A percentile compares a stretch with the other conserved stretches of the same genome.
phyloP scores from a whole-genome alignment of 805 yeast genomes.

The Candida manassasensis region DNA sequence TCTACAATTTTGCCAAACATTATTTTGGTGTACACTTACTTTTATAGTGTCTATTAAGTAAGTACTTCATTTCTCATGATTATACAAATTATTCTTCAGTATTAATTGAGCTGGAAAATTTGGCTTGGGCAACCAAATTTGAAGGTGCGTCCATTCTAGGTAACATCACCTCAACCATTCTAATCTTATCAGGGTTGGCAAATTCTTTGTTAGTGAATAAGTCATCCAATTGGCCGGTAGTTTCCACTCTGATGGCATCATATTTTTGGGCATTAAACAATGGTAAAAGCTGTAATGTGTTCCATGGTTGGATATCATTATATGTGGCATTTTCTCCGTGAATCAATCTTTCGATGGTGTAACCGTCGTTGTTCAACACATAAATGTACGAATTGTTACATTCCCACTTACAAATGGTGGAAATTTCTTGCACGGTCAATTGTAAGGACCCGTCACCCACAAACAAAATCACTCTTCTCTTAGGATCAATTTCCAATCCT shows the following conservation, averaged over 20 bases:
- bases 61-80: no score
- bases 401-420: slow-evolving; percentile 65
- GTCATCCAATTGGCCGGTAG: slow-evolving; percentile 54
- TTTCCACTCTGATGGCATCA: slow-evolving; percentile 51
- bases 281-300: slow-evolving; percentile 54
- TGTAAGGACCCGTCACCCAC: slow-evolving; percentile 77
- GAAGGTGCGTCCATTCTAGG: slow-evolving; percentile 70
- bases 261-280: slow-evolving; percentile 58
- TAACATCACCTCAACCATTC: slow-evolving; percentile 66
- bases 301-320: slow-evolving; percentile 69
- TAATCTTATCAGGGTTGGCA: slow-evolving; percentile 53
- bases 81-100: no score
- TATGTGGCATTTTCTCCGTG: slow-evolving; percentile 65
- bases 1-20: no score
- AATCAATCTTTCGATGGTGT: slow-evolving; percentile 72
- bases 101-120: slow-evolving; percentile 26
- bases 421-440: slow-evolving; percentile 70
- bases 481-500: slow-evolving; percentile 57
- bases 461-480: slow-evolving; percentile 60
- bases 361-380: slow-evolving; percentile 69
- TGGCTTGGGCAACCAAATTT: slow-evolving; percentile 44
- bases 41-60: no score
- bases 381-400: slow-evolving; percentile 60
- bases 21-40: no score
- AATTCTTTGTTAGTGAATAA: slow-evolving; percentile 45